Evolutionary conservation across 331 rosid genomes (phyloP), one percentile per base, ranked within the genome.

Genomic region (Acacia concinna): DNA sequence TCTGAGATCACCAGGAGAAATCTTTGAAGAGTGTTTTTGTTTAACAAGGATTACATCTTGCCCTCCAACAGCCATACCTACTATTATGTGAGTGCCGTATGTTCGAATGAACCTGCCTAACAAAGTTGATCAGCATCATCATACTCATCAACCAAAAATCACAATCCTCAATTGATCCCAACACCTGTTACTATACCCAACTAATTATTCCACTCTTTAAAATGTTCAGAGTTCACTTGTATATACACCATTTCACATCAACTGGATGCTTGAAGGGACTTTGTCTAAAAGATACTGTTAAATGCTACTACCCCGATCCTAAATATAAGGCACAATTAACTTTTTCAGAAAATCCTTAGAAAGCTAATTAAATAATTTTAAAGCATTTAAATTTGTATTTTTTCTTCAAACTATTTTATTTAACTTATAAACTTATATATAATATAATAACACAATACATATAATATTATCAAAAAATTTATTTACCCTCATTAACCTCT

Each of bases 31-130:
- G 84, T 90, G 87, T 63, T 85, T 94, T 82, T 94, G 98, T 69
- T 91, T 88, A 63, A 94, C 92, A 70, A 93, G 90, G 72, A 94
- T 79, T 77, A 92, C 83, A 85, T 94, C 98, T 86, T 94, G 98
- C 83, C 98, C 98, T 51, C 98, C 98, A 76, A 94, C 90, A 56
- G 96, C 95, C 96, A 89, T 94, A 62, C 97, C 98, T 34, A 92
- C 92, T 66, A 94, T 82, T 79, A 94, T 91, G 81, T 94, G 98
- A 25, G 98, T 94, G 38, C 98, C 98, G 30, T 83, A 94, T 47
- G 89, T 89, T 82, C 68, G 89, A 83, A 94, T 92, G 89, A 94
- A 94, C 95, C 98, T 94, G 95, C 90, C 92, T 86, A 84, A 74
- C 86, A 76, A 86, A 81, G 80, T 70, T 83, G 60, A 88, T 94